Evolutionary conservation across 768 basidiomycete genomes (phyloP).

Genomic region (Podaxis pistillaris): DNA sequence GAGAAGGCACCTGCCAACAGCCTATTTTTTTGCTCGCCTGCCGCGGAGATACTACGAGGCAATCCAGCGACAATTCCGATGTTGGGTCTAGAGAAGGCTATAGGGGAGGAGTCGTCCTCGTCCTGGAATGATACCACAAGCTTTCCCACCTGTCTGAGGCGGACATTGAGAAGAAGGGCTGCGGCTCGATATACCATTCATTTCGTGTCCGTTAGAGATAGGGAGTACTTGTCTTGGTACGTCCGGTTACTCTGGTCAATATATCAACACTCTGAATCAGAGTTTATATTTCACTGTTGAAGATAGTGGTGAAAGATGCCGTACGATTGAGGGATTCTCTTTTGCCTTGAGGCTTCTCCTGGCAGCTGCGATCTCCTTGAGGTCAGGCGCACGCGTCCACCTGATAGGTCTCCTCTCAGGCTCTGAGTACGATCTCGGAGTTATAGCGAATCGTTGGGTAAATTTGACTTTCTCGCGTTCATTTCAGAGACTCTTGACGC

Average conservation of each 20-base stretch:
- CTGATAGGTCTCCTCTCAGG: background rate
- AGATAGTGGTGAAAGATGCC: slow-evolving; percentile 1
- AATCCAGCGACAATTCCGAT: background rate
- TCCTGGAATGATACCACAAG: background rate
- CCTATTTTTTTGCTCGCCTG: background rate
- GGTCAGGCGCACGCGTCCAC: background rate
- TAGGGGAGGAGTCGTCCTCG: background rate
- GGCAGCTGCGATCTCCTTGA: slow-evolving; percentile 12
- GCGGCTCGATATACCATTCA: background rate
- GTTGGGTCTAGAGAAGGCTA: background rate
- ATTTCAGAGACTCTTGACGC: slow-evolving; percentile 1
- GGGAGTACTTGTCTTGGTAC: background rate
- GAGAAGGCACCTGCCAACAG: background rate
- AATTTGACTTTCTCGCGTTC: slow-evolving; percentile 8
- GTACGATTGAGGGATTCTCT: background rate
- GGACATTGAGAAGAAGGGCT: background rate
- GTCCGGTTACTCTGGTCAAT: background rate
- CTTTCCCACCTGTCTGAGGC: background rate
- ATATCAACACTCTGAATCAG: background rate
- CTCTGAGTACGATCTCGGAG: slow-evolving; percentile 5
- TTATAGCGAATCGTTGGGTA: background rate
- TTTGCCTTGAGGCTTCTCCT: slow-evolving; percentile 1
- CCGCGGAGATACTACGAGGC: background rate
- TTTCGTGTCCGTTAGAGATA: slow-evolving; percentile 2
- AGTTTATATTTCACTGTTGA: background rate